A percentile compares a stretch with the other conserved stretches of the same genome.
phyloP scores from a whole-genome alignment of 441 rosid species.

The Eutrema salsugineum region DNA sequence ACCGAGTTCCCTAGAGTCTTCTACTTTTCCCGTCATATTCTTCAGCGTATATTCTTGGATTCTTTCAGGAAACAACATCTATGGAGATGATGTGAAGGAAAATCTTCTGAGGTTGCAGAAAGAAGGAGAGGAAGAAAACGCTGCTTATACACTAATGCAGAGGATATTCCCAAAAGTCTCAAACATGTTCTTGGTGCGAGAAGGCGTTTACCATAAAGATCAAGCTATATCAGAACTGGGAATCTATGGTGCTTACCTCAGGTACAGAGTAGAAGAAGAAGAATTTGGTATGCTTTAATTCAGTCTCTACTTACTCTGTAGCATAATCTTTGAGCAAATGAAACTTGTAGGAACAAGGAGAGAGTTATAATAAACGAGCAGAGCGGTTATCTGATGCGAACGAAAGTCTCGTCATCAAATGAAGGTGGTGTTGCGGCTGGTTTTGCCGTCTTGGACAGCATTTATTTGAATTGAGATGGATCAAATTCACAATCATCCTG shows the following conservation, averaged over 20 bases:
- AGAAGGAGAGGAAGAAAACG: slow-evolving; percentile 67
- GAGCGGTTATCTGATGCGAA: slow-evolving; percentile 88
- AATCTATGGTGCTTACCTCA: slow-evolving; percentile 75
- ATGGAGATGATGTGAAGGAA: slow-evolving; percentile 76
- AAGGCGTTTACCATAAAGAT: slow-evolving; percentile 70
- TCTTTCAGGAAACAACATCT: slow-evolving; percentile 84
- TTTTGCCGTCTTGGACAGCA: slow-evolving; percentile 87
- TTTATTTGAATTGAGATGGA: slow-evolving; percentile 61
- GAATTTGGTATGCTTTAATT: slow-evolving; percentile 1
- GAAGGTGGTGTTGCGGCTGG: slow-evolving; percentile 99
- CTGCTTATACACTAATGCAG: slow-evolving; percentile 97
- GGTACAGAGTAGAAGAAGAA: slow-evolving; percentile 40
- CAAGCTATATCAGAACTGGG: slow-evolving; percentile 90
- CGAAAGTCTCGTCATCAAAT: slow-evolving; percentile 86
- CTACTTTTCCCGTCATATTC: neutral
- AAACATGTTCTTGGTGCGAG: slow-evolving; percentile 67
- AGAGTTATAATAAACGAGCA: slow-evolving; percentile 72
- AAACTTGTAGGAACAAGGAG: slow-evolving; percentile 75
- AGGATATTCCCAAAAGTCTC: slow-evolving; percentile 79
- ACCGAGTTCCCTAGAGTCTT: neutral
- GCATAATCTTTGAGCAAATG: slow-evolving; percentile 19
- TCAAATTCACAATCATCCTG: slow-evolving; percentile 5
- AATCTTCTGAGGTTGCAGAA: slow-evolving; percentile 65
- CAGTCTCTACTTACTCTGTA: neutral
- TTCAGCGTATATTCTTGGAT: slow-evolving; percentile 6